phyloP scores from a whole-genome alignment of 805 yeast genomes.

The Schwanniomyces vanrijiae region DNA sequence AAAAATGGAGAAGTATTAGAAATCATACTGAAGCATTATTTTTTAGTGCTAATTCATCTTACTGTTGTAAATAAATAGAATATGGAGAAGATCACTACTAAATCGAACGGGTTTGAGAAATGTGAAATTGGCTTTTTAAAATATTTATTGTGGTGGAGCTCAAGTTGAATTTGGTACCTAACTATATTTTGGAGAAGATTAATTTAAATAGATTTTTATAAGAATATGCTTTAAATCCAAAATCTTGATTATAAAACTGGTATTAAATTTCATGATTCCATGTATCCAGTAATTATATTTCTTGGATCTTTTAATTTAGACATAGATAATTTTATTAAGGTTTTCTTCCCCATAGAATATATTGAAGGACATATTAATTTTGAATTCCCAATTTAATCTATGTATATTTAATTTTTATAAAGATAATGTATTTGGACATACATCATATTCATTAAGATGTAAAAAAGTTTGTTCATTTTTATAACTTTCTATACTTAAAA shows the following conservation, averaged over 20 bases:
- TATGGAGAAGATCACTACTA: background rate
- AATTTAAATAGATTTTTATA: background rate
- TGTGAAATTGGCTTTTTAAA: background rate
- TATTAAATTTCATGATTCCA: background rate
- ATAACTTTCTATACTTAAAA: slow-evolving; percentile 22
- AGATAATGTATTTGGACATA: slow-evolving; percentile 12
- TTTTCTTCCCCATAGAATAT: background rate
- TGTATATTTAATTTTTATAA: slow-evolving; percentile 8
- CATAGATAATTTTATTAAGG: background rate
- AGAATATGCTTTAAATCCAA: background rate
- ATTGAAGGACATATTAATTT: background rate
- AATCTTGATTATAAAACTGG: background rate
- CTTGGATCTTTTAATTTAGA: background rate
- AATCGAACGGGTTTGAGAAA: background rate
- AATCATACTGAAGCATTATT: background rate
- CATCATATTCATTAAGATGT: slow-evolving; percentile 17
- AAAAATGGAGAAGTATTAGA: background rate
- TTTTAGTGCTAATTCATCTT: background rate
- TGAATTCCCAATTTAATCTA: no score
- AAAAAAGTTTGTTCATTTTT: slow-evolving; percentile 24
- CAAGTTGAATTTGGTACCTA: background rate
- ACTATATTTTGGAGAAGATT: no score
- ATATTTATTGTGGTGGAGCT: background rate
- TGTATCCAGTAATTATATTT: background rate
- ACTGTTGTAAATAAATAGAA: background rate